Base-by-base conservation (phyloP, 148 eudicot species). In the Diospyros kaki region DNA sequence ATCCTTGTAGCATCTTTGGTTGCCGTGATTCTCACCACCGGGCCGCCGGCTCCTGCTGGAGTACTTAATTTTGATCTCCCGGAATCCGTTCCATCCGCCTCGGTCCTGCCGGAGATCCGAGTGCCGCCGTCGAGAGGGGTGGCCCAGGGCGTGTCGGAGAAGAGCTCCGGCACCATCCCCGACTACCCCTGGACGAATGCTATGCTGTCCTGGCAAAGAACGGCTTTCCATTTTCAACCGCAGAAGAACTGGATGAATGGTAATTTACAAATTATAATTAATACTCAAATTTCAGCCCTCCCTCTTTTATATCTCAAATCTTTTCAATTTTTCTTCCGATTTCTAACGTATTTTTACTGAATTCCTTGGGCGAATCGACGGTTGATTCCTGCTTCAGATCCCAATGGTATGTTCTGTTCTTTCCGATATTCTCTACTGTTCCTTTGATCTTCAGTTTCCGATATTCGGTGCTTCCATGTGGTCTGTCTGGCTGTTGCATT, bases 171-270 rank as follows among this genome's bases (percentile, higher is more conserved):
- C 11, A 75, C 17, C 40, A 68, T 70, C 5, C 62, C 75, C 71
- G 74, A 76, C 14, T 92, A 73, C 56, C 79, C 82, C 0, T 94
- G 97, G 97, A 94, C 89, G 4, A 92, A 87, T 67, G 89, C 58
- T 54, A 89, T 90, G 98, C 75, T 92, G 66, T n/a, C 78, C 13
- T 94, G 97, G 97, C 95, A 94, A 50, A 86, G 97, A 64, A 90
- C 93, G 2, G 81, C 85, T 12, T 94, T 63, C 78, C 98, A 94
- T 77, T 94, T 94, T 76, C 98, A 94, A 50, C 97, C 98, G 0
- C 78, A 85, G 41, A 84, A 89, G 63, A 94, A 94, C 76, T 94
- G 97, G 97, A 92, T 94, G 88, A 94, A 92, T 77, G 98, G 98
- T 76, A 73, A 9, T 78, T 78, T 69, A 18, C 44, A 8, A 42